A percentile compares a stretch with the other conserved stretches of the same genome.
phyloP scores from a whole-genome alignment of 768 basidiomycete species.

The Mycena kentingensis region DNA sequence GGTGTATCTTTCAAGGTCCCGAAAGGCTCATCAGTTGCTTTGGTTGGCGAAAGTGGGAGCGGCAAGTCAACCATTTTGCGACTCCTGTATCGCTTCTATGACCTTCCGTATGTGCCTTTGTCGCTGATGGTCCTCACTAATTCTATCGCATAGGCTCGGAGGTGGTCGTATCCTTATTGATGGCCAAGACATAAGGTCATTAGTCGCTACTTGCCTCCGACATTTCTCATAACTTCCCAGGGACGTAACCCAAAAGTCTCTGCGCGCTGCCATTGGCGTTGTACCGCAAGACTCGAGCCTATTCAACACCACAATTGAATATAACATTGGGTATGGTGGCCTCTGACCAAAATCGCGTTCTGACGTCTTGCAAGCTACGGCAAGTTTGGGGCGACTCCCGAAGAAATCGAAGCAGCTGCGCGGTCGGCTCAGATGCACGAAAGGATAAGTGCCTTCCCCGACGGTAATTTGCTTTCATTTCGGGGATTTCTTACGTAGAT shows the following conservation, averaged over 20 bases:
- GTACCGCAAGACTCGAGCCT: slow-evolving; percentile 85
- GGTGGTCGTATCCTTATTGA: slow-evolving; percentile 82
- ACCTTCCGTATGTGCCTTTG: slow-evolving; percentile 46
- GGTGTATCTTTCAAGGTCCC: slow-evolving; percentile 87
- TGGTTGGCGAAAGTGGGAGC: slow-evolving; percentile 82
- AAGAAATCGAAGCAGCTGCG: slow-evolving; percentile 80
- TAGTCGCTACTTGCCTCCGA: neutral
- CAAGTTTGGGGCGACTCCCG: slow-evolving; percentile 65
- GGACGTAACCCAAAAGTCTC: slow-evolving; percentile 78
- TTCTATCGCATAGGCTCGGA: slow-evolving; percentile 44
- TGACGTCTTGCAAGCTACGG: slow-evolving; percentile 58
- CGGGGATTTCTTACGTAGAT: neutral
- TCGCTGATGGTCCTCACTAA: neutral
- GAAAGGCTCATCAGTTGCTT: slow-evolving; percentile 83
- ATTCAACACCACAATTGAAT: slow-evolving; percentile 69
- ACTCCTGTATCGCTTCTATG: slow-evolving; percentile 92
- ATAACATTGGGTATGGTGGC: slow-evolving; percentile 63
- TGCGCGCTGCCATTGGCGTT: slow-evolving; percentile 83
- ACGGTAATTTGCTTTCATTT: slow-evolving; percentile 44
- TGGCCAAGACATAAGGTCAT: slow-evolving; percentile 73
- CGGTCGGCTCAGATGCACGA: slow-evolving; percentile 88
- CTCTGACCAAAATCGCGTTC: neutral
- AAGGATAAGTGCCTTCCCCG: slow-evolving; percentile 79
- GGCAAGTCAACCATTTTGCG: slow-evolving; percentile 86
- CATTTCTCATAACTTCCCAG: slow-evolving; percentile 33